These are phyloP conservation scores for Camellia lanceoleosa DNA, from an alignment of 148 eudicot species.

Conservation along the genomic window DNA sequence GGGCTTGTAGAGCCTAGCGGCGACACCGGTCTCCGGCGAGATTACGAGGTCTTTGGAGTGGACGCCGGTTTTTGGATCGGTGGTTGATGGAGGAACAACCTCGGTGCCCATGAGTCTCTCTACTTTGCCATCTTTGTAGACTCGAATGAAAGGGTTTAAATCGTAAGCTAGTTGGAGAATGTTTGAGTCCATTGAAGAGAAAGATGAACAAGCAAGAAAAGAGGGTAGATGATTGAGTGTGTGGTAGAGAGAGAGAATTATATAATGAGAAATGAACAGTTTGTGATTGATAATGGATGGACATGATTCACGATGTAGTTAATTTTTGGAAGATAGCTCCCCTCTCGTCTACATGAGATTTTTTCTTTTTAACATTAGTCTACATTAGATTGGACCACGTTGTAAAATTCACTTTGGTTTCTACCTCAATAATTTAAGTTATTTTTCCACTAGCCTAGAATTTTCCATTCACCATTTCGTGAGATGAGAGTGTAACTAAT, in stretches of 20 bases:
- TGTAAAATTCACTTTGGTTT: no score
- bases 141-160: background rate
- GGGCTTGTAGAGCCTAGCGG: conserved; percentile 47
- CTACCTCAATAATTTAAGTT: no score
- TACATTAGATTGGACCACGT: no score
- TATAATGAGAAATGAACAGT: background rate
- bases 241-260: background rate
- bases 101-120: conserved; percentile 26
- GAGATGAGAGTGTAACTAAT: no score
- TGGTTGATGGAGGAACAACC: conserved; percentile 12
- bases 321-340: no score
- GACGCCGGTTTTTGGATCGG: conserved; percentile 24
- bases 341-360: no score
- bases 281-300: no score
- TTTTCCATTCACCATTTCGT: no score
- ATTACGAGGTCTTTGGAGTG: conserved; percentile 34
- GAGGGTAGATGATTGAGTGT: background rate
- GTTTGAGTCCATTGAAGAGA: background rate
- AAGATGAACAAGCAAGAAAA: background rate
- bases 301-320: no score
- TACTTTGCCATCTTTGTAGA: conserved; percentile 28
- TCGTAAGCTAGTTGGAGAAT: background rate
- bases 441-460: no score
- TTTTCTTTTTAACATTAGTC: no score
- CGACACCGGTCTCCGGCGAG: conserved; percentile 8